Evolutionary conservation across 495 filamentous ascomycete genomes (phyloP), one percentile per base, ranked within the genome.

Genomic region (Penicillium arizonense): DNA sequence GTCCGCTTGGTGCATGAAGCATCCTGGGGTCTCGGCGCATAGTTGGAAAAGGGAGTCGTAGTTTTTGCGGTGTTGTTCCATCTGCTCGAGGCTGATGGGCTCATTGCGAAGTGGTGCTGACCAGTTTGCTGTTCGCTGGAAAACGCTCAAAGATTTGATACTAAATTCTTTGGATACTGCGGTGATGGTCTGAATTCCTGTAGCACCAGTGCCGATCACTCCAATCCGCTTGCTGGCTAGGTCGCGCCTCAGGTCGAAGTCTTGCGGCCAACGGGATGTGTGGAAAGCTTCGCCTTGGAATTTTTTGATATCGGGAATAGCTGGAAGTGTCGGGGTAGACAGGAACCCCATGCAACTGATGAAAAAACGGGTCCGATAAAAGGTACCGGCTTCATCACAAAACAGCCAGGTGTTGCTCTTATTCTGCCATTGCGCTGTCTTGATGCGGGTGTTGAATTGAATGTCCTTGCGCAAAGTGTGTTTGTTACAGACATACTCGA

Each of bases 141-240:
- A 78, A 14, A 80, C 74, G 1, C 69, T 75, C 26, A 77, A 16
- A 10, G 56, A 62, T 33, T 47, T 35, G n/a, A 62, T 34, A 16
- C 32, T 57, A 8, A 50, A 50, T 13, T 62, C 56, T n/a, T 62
- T 62, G 12, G 59, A 47, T 2, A 61, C 42, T 23, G 62, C 62
- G 5, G 67, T 55, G 28, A 67, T 70, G 34, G 71, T 64, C 47
- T 82, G 79, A 20, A 81, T 69, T 11, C 76, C 78, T 1, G 76
- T 77, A 3, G 77, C 61, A 2, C 79, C 79, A 0, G 75, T 80
- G 7, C 79, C 79, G 43, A 82, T 72, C 2, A 82, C 72, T 11
- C 68, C 77, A 35, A 81, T 64, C 1, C 70, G 67, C 58, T 81
- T 81, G 11, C 69, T 70, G 39, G 68, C 43, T 21, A 62, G 55